Conservation (phyloP, 176 grass and related monocot genomes). For the Zoysia pacifica region DNA sequence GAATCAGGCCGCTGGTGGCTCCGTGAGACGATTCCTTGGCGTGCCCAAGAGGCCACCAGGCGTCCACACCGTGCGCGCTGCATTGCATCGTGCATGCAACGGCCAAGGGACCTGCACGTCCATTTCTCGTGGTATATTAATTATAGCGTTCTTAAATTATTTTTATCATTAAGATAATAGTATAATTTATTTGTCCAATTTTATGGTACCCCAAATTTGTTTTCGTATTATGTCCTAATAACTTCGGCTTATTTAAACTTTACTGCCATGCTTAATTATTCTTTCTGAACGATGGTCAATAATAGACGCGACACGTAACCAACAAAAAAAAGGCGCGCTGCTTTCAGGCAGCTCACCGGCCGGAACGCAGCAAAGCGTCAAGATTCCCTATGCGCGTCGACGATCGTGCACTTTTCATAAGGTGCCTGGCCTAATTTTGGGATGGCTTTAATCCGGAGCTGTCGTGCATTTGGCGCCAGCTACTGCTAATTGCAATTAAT, state of each 20-base stretch:
- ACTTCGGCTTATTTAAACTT: no score
- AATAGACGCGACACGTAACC: no score
- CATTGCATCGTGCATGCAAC: neutral
- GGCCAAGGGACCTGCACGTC: neutral
- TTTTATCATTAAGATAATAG: no score
- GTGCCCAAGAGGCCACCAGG: neutral
- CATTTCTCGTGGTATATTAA: neutral
- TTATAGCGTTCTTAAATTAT: neutral
- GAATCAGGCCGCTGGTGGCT: slow-evolving; percentile 19
- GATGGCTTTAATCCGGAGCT: neutral
- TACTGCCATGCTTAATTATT: no score
- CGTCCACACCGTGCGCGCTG: neutral
- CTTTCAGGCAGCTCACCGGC: neutral
- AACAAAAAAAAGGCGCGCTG: neutral
- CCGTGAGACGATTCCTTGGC: slow-evolving; percentile 25
- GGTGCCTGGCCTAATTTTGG: slow-evolving; percentile 1
- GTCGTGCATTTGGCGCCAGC: neutral
- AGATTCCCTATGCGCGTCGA: slow-evolving; percentile 7
- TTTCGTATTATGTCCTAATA: no score
- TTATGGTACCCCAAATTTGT: no score
- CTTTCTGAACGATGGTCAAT: no score
- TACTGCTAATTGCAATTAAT: neutral
- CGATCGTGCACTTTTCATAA: neutral
- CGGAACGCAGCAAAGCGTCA: neutral
- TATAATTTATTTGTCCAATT: no score